Base-by-base conservation (phyloP, 73 alveolate genomes). In the Tetrahymena malaccensis region DNA sequence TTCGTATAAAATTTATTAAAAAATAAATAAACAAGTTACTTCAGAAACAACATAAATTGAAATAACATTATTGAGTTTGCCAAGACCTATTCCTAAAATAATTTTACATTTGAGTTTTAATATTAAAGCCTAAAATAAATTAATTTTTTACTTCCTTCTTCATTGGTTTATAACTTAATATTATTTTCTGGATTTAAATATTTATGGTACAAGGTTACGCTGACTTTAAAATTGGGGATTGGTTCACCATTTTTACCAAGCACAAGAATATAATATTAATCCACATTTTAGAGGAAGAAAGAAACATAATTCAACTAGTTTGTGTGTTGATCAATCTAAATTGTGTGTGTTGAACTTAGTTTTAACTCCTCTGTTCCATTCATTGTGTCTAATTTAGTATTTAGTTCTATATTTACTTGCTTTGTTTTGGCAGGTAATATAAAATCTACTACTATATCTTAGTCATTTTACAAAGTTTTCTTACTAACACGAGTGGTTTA, bases 381-480 rank as follows among this genome's bases (percentile, higher is more conserved):
- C 89, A 70, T 70, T 2, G 89, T 70, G 3, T 70, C 89, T 27
- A 70, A 12, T 31, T 70, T 70, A 70, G 89, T 70, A n/a, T 70
- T 70, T 27, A 70, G 8, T n/a, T 70, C 89, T 1, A 70, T 25
- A n/a, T 70, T 70, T 21, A 70, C 89, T 70, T 70, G 22, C 37
- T 70, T 70, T 4, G 89, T 70, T 31, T 70, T 70, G 3, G 89
- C 89, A 70, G 89, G 89, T 70, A 70, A 70, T 27, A 27, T 70
- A 70, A 70, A 70, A 8, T 70, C 89, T 0, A 70, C 21, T 19
- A n/a, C 38, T 27, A 70, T 70, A n/a, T 70, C 89, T 70, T 97
- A 43, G 37, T 93, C 85, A 96, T 97, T 94, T 44, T 94, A 93
- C 93, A 97, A 94, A 50, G 96, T 56, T 19, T 95, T n/a, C 94